Percentiles rank a stretch among this genome's conserved stretches.
Evolutionary conservation across 345 rosid genomes (phyloP).

Genomic region (Eucalyptus pauciflora): DNA sequence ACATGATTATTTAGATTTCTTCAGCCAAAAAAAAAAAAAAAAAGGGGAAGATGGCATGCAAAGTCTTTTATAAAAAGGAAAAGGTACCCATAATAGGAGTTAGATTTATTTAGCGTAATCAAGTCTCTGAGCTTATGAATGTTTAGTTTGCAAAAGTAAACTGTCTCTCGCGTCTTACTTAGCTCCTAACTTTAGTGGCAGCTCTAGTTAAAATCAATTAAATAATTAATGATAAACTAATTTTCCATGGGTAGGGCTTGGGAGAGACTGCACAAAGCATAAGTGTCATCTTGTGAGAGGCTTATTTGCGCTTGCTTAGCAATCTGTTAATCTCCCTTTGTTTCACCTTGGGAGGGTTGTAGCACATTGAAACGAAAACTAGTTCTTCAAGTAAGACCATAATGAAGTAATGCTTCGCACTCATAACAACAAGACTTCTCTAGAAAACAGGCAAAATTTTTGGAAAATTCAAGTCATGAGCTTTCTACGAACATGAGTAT

Average conservation of each 20-base stretch:
- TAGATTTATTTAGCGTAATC: too few relatives aligned
- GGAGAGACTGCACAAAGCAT: fast-evolving
- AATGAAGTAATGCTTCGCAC: background rate
- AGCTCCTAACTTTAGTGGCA: background rate
- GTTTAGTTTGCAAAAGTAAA: too few relatives aligned
- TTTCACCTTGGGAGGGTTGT: fast-evolving
- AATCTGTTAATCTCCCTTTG: fast-evolving
- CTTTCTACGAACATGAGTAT: background rate
- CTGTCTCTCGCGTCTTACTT: fast-evolving
- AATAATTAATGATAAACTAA: too few relatives aligned
- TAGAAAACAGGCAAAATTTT: background rate
- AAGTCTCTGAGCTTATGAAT: background rate
- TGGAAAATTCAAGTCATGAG: too few relatives aligned
- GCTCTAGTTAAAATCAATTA: too few relatives aligned
- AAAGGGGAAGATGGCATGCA: background rate
- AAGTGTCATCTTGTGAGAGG: too few relatives aligned
- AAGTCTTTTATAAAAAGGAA: too few relatives aligned
- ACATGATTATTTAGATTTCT: background rate
- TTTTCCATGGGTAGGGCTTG: too few relatives aligned
- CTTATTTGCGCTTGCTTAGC: too few relatives aligned
- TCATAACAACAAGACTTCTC: background rate
- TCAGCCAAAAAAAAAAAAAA: background rate
- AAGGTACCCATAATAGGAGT: fast-evolving
- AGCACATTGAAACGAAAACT: too few relatives aligned
- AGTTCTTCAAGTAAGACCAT: background rate